Evolutionary conservation across 2,329 filamentous ascomycete genomes (phyloP), one percentile per base, ranked within the genome.

Genomic region (Grosmannia penicillata): DNA sequence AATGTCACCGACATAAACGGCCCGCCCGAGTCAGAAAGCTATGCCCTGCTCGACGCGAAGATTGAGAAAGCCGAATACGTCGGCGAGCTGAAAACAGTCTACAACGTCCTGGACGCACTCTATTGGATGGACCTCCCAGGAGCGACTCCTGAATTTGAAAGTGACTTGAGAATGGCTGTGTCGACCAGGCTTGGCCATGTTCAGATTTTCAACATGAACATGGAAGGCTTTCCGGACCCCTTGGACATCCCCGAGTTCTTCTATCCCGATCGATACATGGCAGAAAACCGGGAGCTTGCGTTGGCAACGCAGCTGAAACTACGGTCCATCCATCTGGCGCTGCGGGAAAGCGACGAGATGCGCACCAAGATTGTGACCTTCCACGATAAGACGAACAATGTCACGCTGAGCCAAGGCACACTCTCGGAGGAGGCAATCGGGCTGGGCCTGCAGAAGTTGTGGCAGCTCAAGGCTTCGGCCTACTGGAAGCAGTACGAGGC

Each of bases 11-110:
- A 40, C 4, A 11, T 42, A 8, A 33, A 32, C 22, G 11, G 27
- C 7, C n/a, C 17, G 2, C 7, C 13, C 8, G 21, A 28, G 3
- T 24, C 26, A 1, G 38, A 41, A 14, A 25, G 23, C 13, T 51
- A 48, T 19, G 49, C 38, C 1, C 39, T 51, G 8, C 39, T 51
- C n/a, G 47, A 49, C 8, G 41, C 46, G 6, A 43, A 37, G 15
- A 28, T 93, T n/a, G 72, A 78, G 6, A 78, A 89, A 59, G 91
- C 91, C 59, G 78, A 82, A 43, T 83, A 85, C 4, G 91, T 93
- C 56, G 72, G 89, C 47, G 75, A 93, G 3, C 4, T 39, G 18
- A 61, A 63, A 6, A 56, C 54, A 28, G 48, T 58, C 27, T 58
- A 58, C 45, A 54, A 56, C 39, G 53, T 56, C 18, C 51, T 58